Conservation (phyloP, 345 rosid species). For the Eucalyptus erythrocorys region DNA sequence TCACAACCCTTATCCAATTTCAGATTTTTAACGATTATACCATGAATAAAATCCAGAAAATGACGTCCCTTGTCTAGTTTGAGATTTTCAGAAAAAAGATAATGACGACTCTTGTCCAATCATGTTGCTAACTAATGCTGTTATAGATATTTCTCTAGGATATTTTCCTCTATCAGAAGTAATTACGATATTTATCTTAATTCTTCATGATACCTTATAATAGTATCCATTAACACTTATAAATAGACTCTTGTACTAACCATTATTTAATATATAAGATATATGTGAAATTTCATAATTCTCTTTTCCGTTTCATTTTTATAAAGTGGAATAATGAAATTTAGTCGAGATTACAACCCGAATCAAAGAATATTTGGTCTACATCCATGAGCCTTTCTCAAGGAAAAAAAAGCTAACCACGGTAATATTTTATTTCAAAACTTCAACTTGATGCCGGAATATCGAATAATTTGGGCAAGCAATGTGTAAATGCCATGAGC, state of each 20-base stretch:
- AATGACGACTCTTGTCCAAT: not conserved
- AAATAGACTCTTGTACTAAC: too few species aligned
- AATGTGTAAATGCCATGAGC: not conserved
- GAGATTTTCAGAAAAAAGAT: too few species aligned
- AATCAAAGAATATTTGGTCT: not conserved
- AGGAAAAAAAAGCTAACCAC: not conserved
- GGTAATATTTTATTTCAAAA: not conserved
- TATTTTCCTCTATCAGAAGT: not conserved
- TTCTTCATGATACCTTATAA: not conserved
- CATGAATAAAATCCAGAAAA: too few species aligned
- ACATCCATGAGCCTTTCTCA: not conserved
- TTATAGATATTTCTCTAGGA: not conserved
- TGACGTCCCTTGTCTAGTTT: too few species aligned
- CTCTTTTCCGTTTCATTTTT: not conserved
- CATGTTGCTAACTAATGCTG: not conserved
- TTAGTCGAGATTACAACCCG: not conserved
- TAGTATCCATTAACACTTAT: too few species aligned
- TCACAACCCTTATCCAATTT: not conserved
- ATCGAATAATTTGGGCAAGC: not conserved
- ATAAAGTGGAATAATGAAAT: not conserved
- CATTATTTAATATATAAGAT: not conserved
- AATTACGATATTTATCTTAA: not conserved
- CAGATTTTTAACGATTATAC: too few species aligned
- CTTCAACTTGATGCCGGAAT: not conserved
- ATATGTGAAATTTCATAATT: not conserved